phyloP scores from a whole-genome alignment of 768 basidiomycete genomes.

The Hirschioporus abietinus region DNA sequence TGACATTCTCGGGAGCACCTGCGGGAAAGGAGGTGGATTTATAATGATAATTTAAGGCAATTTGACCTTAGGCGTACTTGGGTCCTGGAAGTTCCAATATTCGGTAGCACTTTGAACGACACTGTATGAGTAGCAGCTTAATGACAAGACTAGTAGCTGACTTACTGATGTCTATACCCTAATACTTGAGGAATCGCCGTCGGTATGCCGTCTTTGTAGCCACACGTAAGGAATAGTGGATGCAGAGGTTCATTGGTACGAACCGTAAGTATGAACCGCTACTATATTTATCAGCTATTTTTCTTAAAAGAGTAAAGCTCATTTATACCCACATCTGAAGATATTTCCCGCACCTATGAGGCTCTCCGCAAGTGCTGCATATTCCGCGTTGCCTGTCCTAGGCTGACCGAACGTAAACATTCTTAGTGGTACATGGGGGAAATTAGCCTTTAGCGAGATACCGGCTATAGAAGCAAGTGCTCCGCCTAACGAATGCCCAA shows the following conservation, averaged over 20 bases:
- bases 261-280: constrained; percentile 45
- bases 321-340: constrained; percentile 36
- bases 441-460: constrained; percentile 16
- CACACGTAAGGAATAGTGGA: background rate
- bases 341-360: constrained; percentile 31
- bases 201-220: constrained; percentile 41
- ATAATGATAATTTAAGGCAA: background rate
- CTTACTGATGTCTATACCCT: constrained; percentile 44
- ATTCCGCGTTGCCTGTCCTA: constrained; percentile 37
- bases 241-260: constrained; percentile 17
- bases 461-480: constrained; percentile 19
- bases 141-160: background rate
- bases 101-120: constrained; percentile 26
- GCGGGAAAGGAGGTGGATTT: background rate
- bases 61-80: constrained; percentile 18
- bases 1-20: constrained; percentile 32
- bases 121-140: constrained; percentile 16
- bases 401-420: constrained; percentile 53
- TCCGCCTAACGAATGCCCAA: constrained; percentile 25
- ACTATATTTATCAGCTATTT: constrained; percentile 4
- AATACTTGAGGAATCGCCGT: constrained; percentile 40
- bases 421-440: constrained; percentile 14
- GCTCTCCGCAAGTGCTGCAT: constrained; percentile 35
- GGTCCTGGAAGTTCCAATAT: constrained; percentile 47
- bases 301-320: background rate